Evolutionary conservation across 2,329 filamentous ascomycete genomes (phyloP), one percentile per base, ranked within the genome.

Genomic region (Ophiostoma fasciatum): DNA sequence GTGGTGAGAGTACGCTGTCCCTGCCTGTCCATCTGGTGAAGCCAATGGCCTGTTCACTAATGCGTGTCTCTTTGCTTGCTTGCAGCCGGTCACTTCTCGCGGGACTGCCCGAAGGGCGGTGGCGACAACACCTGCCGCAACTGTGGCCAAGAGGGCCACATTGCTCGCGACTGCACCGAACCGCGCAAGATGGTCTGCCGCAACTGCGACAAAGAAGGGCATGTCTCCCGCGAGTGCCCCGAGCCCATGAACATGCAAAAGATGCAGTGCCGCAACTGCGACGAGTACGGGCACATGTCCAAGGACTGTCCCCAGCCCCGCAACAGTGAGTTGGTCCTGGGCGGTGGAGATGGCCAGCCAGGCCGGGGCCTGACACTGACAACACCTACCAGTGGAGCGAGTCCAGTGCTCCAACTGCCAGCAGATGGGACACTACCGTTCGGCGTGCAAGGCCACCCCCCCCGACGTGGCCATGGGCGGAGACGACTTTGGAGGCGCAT

Each of bases 81-180:
- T n/a, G 15, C 14, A 76, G 64, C 56, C 37, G 75, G 76, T 3
- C 76, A 81, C 47, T 74, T 74, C 47, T 63, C 66, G 23, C 63
- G 62, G 28, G 74, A 80, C 48, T 81, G 76, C 49, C 74, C 78
- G 20, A 60, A 74, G 51, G 74, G 65, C 39, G 68, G 64, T 38
- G 59, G 65, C 51, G 61, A 62, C 44, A 51, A 63, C 50, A 61
- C 53, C 20, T 74, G 71, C 51, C 63, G 64, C 48, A 81, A 80
- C 55, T 81, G 77, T 45, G 74, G 73, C 15, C 53, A 68, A 28
- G 68, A 74, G 35, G 76, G 74, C 5, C 75, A 81, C 42, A 59
- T 63, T 29, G 53, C 72, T 37, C 66, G 64, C 26, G 77, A 82
- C 31, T 82, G 72, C 49, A 64, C 72, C 0, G 58, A 63, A 51